phyloP scores from a whole-genome alignment of 2,329 filamentous ascomycete species.

The Arthrobotrys megalospora region DNA sequence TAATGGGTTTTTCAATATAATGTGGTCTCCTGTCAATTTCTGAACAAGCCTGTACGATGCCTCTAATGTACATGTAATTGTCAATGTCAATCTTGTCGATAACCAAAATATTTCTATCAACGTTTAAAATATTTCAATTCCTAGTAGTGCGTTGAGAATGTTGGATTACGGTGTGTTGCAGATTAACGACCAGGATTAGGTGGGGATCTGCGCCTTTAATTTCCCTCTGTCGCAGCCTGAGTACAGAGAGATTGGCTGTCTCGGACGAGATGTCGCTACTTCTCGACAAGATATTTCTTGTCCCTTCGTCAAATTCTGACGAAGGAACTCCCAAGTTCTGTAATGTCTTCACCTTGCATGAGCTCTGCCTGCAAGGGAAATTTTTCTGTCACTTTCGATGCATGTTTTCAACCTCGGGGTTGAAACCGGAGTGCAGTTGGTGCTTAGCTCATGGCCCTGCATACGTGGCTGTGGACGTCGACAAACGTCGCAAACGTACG shows the following conservation, averaged over 20 bases:
- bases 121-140: neutral
- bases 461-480: constrained; percentile 10
- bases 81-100: constrained; percentile 60
- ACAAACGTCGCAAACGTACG: constrained; percentile 1
- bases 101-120: constrained; percentile 38
- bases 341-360: constrained; percentile 12
- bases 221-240: constrained; percentile 25
- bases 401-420: neutral
- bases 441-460: constrained; percentile 19
- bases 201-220: constrained; percentile 21
- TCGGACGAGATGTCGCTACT: constrained; percentile 1
- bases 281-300: neutral
- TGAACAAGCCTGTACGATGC: constrained; percentile 50
- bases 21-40: constrained; percentile 44
- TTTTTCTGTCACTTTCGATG: constrained; percentile 18
- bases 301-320: neutral
- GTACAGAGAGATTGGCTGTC: constrained; percentile 2
- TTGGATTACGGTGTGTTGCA: neutral
- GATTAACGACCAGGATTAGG: neutral
- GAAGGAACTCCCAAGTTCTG: constrained; percentile 22
- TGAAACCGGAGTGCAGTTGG: neutral
- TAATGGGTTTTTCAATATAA: constrained; percentile 47
- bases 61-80: constrained; percentile 59
- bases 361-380: constrained; percentile 19
- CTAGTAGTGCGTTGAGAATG: neutral